These are phyloP conservation scores for Parmelia sp. DNA, from an alignment of 495 filamentous ascomycete species.

Conservation along the genomic window DNA sequence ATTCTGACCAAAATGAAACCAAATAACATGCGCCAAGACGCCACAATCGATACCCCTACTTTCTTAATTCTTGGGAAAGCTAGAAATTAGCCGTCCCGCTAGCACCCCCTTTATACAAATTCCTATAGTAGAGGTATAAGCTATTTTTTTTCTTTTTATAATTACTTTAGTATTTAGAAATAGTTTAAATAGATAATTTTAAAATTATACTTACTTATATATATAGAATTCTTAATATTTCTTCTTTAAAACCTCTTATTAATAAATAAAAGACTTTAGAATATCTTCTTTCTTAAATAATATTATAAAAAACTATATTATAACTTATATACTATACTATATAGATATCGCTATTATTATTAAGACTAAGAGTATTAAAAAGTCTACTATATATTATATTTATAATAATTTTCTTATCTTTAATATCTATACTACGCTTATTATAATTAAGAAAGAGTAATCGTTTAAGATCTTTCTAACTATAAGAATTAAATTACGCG, in stretches of 20 bases:
- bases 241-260: background rate
- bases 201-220: background rate
- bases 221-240: background rate
- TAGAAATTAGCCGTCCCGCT: too few relatives aligned
- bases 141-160: too few relatives aligned
- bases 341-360: background rate
- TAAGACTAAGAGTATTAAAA: background rate
- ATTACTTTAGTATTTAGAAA: too few relatives aligned
- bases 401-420: background rate
- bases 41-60: background rate
- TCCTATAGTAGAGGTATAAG: too few relatives aligned
- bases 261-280: background rate
- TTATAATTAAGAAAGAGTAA: background rate
- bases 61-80: too few relatives aligned
- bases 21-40: slow-evolving; percentile 3
- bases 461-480: background rate
- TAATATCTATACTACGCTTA: background rate
- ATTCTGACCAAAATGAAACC: background rate
- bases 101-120: too few relatives aligned
- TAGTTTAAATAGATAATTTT: background rate
- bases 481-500: background rate
- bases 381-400: background rate
- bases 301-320: background rate
- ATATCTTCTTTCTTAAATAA: background rate
- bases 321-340: background rate